Conservation (phyloP, 768 basidiomycete genomes). For the Collybia sp. region DNA sequence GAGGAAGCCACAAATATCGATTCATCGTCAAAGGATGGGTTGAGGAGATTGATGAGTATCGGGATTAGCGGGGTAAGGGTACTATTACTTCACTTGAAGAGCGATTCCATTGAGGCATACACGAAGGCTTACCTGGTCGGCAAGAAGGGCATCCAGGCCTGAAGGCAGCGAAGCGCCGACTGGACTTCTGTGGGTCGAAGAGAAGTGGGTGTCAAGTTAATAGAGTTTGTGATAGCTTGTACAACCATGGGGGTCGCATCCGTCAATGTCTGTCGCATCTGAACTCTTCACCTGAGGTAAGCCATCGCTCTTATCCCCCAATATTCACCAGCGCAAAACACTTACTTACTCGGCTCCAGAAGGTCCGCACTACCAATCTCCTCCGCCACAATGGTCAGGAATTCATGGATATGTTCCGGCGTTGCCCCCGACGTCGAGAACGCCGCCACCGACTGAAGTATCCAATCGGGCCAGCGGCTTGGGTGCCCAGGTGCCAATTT, state of each 20-base stretch:
- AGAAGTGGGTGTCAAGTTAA: slow-evolving; percentile 32
- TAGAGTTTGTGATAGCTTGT: slow-evolving; percentile 57
- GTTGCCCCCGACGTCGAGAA: slow-evolving; percentile 59
- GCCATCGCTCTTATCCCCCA: neutral
- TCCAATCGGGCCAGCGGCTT: slow-evolving; percentile 73
- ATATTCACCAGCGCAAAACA: slow-evolving; percentile 8
- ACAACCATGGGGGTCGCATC: slow-evolving; percentile 70
- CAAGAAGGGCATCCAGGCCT: slow-evolving; percentile 76
- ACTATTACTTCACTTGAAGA: slow-evolving; percentile 25
- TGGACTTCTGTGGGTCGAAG: slow-evolving; percentile 34
- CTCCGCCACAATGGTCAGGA: slow-evolving; percentile 80
- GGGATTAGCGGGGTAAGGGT: slow-evolving; percentile 68
- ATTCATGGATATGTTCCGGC: slow-evolving; percentile 62
- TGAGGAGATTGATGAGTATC: slow-evolving; percentile 60
- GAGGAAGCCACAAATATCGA: slow-evolving; percentile 58
- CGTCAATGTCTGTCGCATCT: slow-evolving; percentile 60
- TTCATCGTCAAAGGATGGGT: slow-evolving; percentile 46
- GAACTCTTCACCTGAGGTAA: slow-evolving; percentile 35
- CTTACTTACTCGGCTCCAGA: slow-evolving; percentile 68
- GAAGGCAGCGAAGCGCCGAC: slow-evolving; percentile 74
- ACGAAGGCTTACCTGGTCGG: slow-evolving; percentile 52
- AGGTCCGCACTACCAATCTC: slow-evolving; percentile 77
- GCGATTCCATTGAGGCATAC: slow-evolving; percentile 1
- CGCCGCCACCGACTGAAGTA: slow-evolving; percentile 55
- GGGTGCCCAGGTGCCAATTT: slow-evolving; percentile 59